These are phyloP conservation scores for Ophiocordyceps camponoti-saundersi DNA, from an alignment of 2,329 filamentous ascomycete genomes.

Conservation along the genomic window DNA sequence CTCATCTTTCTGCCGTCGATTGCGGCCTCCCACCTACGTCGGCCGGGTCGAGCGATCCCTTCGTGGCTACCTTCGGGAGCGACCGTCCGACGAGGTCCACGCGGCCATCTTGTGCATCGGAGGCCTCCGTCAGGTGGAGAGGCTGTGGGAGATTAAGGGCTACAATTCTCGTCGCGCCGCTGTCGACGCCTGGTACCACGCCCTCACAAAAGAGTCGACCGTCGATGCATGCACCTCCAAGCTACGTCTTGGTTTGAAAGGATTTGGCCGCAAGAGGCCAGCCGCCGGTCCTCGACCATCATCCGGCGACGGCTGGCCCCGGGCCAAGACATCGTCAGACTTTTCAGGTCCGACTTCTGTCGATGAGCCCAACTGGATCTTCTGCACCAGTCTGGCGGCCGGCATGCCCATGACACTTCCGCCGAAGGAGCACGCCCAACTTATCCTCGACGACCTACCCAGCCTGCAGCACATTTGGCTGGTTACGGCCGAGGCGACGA, in stretches of 20 bases:
- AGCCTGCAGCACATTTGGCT: constrained; percentile 43
- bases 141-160: constrained; percentile 49
- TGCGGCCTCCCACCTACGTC: constrained; percentile 47
- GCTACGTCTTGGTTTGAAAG: constrained; percentile 31
- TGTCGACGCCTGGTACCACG: constrained; percentile 43
- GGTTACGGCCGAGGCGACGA: constrained; percentile 44
- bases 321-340: constrained; percentile 10
- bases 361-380: constrained; percentile 26
- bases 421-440: constrained; percentile 28
- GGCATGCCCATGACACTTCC: constrained; percentile 47
- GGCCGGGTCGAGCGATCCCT: constrained; percentile 44
- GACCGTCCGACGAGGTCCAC: constrained; percentile 45
- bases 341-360: constrained; percentile 14
- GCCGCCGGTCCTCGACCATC: constrained; percentile 13
- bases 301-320: constrained; percentile 9
- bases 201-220: constrained; percentile 24
- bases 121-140: constrained; percentile 44
- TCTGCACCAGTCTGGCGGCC: constrained; percentile 39
- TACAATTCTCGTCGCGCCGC: constrained; percentile 42
- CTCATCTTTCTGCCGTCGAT: constrained; percentile 43
- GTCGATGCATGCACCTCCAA: constrained; percentile 24
- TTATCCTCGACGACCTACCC: constrained; percentile 37
- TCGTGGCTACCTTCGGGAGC: constrained; percentile 45
- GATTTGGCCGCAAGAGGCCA: constrained; percentile 42
- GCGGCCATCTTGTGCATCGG: constrained; percentile 42